Evolutionary conservation across 495 filamentous ascomycete species (phyloP).

Genomic region (Parmelia sp.): DNA sequence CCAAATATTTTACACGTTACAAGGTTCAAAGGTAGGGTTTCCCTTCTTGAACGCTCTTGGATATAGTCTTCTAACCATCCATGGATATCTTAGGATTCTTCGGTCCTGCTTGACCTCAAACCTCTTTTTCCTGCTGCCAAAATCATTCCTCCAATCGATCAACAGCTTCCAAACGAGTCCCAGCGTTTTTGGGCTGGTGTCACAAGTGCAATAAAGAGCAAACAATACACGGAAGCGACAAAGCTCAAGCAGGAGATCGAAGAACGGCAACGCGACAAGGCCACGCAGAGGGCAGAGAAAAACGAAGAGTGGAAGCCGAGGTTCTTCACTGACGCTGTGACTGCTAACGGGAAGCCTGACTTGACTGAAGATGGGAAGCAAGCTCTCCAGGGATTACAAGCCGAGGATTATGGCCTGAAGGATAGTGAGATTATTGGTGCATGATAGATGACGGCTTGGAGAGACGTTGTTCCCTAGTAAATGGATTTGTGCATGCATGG

Average conservation of each 20-base stretch:
- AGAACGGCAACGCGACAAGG: constrained; percentile 78
- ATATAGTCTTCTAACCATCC: constrained; percentile 28
- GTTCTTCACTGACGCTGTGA: constrained; percentile 74
- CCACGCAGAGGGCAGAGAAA: constrained; percentile 63
- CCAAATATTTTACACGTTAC: constrained; percentile 58
- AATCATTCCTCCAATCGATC: constrained; percentile 62
- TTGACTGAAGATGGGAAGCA: constrained; percentile 69
- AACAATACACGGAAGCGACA: constrained; percentile 79
- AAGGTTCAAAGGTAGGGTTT: constrained; percentile 40
- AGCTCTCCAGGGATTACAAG: constrained; percentile 62
- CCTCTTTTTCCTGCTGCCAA: constrained; percentile 75
- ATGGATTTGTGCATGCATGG: background rate
- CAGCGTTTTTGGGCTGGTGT: constrained; percentile 81
- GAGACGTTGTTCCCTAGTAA: background rate
- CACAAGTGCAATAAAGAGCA: constrained; percentile 77
- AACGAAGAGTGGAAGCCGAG: constrained; percentile 73
- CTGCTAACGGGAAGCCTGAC: constrained; percentile 68
- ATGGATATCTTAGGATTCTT: constrained; percentile 47
- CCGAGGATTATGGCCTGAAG: constrained; percentile 50
- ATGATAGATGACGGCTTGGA: background rate
- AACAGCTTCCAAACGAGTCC: constrained; percentile 85
- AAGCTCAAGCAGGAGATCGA: constrained; percentile 85
- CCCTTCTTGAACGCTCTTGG: constrained; percentile 9
- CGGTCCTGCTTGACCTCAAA: constrained; percentile 75
- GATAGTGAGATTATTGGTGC: constrained; percentile 39